These are phyloP conservation scores for Yarrowia sp. DNA, from an alignment of 805 yeast species.

Conservation along the genomic window DNA sequence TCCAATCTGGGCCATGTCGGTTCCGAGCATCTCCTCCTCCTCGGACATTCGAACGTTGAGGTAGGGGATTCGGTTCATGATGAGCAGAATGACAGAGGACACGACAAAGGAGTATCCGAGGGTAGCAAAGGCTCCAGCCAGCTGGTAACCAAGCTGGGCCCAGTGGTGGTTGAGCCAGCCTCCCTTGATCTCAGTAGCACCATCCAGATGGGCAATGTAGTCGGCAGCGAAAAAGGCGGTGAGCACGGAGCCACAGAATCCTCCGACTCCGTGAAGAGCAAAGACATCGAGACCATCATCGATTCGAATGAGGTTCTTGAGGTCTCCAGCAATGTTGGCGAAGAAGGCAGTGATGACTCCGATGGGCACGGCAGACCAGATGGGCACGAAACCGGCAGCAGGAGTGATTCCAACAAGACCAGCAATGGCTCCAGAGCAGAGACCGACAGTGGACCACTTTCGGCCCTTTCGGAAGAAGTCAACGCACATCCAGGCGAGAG, in stretches of 20 bases:
- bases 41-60: conserved; percentile 79
- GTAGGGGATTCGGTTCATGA: conserved; percentile 79
- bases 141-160: conserved; percentile 87
- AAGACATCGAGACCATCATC: conserved; percentile 97
- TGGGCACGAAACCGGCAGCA: conserved; percentile 94
- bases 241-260: conserved; percentile 73
- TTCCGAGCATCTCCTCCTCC: conserved; percentile 88
- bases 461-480: conserved; percentile 84
- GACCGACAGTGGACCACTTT: conserved; percentile 91
- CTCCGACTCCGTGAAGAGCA: conserved; percentile 93
- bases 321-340: conserved; percentile 82
- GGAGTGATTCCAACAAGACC: conserved; percentile 96
- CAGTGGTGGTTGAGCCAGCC: conserved; percentile 95
- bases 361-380: conserved; percentile 81
- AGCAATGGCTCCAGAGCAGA: conserved; percentile 89
- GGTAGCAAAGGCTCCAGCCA: conserved; percentile 76
- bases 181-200: conserved; percentile 61
- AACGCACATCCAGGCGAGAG: conserved; percentile 88
- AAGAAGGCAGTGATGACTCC: conserved; percentile 75
- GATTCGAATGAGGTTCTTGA: conserved; percentile 67
- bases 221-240: conserved; percentile 96
- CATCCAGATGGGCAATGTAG: conserved; percentile 83
- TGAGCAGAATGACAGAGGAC: conserved; percentile 66
- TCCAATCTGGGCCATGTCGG: conserved; percentile 87
- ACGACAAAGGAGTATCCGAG: conserved; percentile 77